phyloP scores from a whole-genome alignment of 2,329 filamentous ascomycete genomes.

The Diaporthe caulivora region DNA sequence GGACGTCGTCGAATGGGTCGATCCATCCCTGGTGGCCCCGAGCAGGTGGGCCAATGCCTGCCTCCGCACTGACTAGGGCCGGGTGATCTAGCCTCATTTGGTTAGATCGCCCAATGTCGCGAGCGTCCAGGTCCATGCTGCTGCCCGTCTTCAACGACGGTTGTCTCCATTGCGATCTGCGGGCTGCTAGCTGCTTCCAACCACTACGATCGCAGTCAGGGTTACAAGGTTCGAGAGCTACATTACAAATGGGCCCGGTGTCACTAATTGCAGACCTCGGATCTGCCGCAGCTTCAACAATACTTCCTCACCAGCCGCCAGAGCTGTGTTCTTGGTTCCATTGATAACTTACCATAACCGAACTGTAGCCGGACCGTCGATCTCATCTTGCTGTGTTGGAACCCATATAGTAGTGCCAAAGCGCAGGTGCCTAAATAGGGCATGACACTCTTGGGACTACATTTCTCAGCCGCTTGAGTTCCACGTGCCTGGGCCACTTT shows the following conservation, averaged over 20 bases:
- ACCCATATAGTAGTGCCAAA: neutral
- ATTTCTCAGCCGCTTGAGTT: conserved; percentile 9
- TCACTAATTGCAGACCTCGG: neutral
- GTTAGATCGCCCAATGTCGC: neutral
- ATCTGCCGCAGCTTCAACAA: conserved; percentile 5
- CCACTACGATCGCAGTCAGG: neutral
- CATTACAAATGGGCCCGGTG: neutral
- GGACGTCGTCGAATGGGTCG: neutral
- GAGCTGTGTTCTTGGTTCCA: neutral
- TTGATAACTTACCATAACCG: neutral
- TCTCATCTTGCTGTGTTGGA: neutral
- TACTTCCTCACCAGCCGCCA: neutral
- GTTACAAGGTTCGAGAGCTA: neutral
- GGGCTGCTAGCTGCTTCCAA: conserved; percentile 6
- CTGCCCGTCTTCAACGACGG: conserved; percentile 13
- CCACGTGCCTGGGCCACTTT: conserved; percentile 3
- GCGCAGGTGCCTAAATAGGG: neutral
- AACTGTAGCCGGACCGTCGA: conserved; percentile 15
- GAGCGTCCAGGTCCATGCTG: neutral
- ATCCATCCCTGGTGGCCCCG: neutral
- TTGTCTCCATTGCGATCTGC: conserved; percentile 17
- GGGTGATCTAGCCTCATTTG: conserved; percentile 8
- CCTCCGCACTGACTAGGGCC: conserved; percentile 7
- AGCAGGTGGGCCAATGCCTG: neutral
- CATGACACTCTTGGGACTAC: neutral